Evolutionary conservation across 192 early-diverging fungal genomes (phyloP).

Genomic region (Piromyces finnis): DNA sequence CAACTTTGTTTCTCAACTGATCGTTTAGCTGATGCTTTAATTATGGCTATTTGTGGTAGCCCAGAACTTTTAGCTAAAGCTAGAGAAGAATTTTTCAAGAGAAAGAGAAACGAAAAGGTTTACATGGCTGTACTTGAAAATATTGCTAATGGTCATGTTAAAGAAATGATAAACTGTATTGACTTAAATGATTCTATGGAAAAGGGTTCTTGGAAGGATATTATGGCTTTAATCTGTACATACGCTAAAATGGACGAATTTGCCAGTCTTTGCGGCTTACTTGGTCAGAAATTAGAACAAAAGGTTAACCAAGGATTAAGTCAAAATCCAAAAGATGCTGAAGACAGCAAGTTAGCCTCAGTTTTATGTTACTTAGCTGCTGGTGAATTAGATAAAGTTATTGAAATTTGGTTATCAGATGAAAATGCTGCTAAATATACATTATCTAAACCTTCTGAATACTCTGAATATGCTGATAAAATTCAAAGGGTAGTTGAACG

Average conservation of each 20-base stretch:
- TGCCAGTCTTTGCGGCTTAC: constrained; percentile 39
- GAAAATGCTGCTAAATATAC: constrained; percentile 20
- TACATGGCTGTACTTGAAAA: constrained; percentile 73
- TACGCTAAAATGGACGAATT: constrained; percentile 78
- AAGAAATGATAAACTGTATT: constrained; percentile 58
- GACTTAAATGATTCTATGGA: constrained; percentile 31
- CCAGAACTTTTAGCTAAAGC: constrained; percentile 49
- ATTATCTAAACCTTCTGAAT: constrained; percentile 3
- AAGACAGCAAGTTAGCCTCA: constrained; percentile 35
- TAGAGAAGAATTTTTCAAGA: constrained; percentile 72
- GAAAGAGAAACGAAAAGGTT: constrained; percentile 35
- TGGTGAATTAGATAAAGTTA: constrained; percentile 66
- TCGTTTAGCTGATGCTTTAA: constrained; percentile 68
- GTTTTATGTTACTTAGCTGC: constrained; percentile 68
- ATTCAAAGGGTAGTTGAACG: constrained; percentile 76
- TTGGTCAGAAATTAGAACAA: constrained; percentile 33
- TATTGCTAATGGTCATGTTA: constrained; percentile 62
- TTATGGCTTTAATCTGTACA: constrained; percentile 83
- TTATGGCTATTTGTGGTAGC: constrained; percentile 77
- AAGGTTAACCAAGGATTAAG: neutral
- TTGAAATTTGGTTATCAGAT: constrained; percentile 58
- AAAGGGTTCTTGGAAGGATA: constrained; percentile 64
- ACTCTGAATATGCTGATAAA: constrained; percentile 24
- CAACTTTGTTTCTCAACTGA: constrained; percentile 64
- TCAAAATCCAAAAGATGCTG: constrained; percentile 3